A percentile compares a stretch with the other conserved stretches of the same genome.
phyloP scores from a whole-genome alignment of 306 rosid genomes.

The Argentina anserina region DNA sequence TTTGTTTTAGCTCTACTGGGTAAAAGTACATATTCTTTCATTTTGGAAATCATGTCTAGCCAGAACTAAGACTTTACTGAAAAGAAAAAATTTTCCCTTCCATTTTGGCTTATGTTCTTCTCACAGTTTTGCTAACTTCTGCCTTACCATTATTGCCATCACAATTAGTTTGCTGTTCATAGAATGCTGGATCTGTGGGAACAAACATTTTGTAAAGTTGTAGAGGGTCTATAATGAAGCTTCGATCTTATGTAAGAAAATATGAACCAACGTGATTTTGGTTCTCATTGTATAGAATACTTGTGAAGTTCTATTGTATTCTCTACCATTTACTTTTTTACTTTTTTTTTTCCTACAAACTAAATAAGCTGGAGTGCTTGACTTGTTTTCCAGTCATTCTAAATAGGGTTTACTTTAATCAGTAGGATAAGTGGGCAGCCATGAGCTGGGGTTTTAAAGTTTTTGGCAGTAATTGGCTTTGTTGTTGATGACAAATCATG shows the following conservation, averaged over 20 bases:
- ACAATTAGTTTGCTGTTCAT: constrained; percentile 25
- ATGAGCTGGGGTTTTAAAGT: background rate
- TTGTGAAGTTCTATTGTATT: background rate
- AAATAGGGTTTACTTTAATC: too few relatives aligned
- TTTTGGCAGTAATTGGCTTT: constrained; percentile 9
- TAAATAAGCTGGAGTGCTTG: background rate
- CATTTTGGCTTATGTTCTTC: constrained; percentile 20
- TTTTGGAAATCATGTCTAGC: constrained; percentile 14
- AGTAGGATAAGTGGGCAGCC: background rate
- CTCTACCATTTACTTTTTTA: background rate
- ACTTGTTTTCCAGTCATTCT: constrained; percentile 2
- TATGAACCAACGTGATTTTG: background rate
- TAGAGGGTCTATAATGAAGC: too few relatives aligned
- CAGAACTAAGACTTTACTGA: constrained; percentile 24
- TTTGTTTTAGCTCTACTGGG: constrained; percentile 27
- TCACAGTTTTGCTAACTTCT: constrained; percentile 50
- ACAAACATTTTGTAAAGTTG: constrained; percentile 24
- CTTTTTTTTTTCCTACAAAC: background rate
- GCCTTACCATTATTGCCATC: constrained; percentile 31
- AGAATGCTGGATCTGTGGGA: constrained; percentile 30
- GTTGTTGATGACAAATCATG: constrained; percentile 17
- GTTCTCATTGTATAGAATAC: background rate
- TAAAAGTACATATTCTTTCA: constrained; percentile 19
- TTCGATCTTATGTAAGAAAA: too few relatives aligned
- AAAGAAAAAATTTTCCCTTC: too few relatives aligned